Evolutionary conservation across 768 basidiomycete genomes (phyloP).

Genomic region (Mycena polygramma): DNA sequence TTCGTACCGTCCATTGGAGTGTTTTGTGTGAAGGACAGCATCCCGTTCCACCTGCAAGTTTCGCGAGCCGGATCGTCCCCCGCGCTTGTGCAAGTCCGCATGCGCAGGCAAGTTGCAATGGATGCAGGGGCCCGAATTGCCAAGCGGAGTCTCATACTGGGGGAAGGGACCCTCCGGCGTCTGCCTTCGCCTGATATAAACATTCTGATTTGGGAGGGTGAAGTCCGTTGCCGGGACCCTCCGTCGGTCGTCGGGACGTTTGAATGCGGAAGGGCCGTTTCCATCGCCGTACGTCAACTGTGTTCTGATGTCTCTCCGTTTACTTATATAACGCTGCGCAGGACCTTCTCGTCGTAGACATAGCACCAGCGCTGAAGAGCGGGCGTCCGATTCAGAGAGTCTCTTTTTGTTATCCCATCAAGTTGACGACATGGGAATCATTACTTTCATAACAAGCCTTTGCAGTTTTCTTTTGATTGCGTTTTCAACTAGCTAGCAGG

Average conservation of each 20-base stretch:
- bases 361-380: too few relatives aligned
- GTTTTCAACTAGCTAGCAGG: too few relatives aligned
- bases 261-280: conserved; percentile 5
- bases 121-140: conserved; percentile 4
- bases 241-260: conserved; percentile 20
- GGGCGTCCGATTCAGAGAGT: too few relatives aligned
- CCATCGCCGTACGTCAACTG: not conserved
- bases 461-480: too few relatives aligned
- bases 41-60: conserved; percentile 27
- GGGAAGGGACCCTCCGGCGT: conserved; percentile 6
- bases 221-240: conserved; percentile 23
- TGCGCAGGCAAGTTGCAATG: not conserved
- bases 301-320: too few relatives aligned
- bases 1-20: conserved; percentile 11
- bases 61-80: not conserved
- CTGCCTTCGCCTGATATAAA: not conserved
- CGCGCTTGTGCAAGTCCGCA: not conserved
- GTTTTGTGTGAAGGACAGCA: conserved; percentile 8
- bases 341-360: too few relatives aligned
- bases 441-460: too few relatives aligned
- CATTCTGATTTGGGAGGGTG: conserved; percentile 16
- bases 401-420: too few relatives aligned
- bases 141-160: conserved; percentile 1
- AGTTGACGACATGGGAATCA: too few relatives aligned
- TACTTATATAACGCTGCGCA: too few relatives aligned